Conservation (phyloP, 805 yeast genomes). For the Blastobotrys peoriensis region DNA sequence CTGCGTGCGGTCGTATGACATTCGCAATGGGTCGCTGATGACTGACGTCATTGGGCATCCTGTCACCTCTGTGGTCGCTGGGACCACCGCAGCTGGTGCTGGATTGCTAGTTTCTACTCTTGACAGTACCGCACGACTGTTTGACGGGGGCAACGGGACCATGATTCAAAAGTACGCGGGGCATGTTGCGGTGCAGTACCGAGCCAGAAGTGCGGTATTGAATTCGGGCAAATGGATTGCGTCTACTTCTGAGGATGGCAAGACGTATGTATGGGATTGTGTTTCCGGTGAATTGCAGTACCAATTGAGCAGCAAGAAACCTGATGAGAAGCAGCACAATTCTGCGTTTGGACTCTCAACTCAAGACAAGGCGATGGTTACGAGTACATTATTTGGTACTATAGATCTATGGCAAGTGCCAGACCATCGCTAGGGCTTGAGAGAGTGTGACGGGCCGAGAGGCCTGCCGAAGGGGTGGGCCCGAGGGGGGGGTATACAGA, state of each 20-base stretch:
- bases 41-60: slow-evolving; percentile 25
- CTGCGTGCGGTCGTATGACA: slow-evolving; percentile 26
- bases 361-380: background rate
- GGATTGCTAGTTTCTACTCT: slow-evolving; percentile 22
- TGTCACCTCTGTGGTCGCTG: slow-evolving; percentile 24
- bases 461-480: too few species aligned
- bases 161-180: slow-evolving; percentile 24
- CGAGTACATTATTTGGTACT: slow-evolving; percentile 12
- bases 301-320: slow-evolving; percentile 1
- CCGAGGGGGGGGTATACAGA: too few species aligned
- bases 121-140: slow-evolving; percentile 23
- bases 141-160: slow-evolving; percentile 23
- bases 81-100: slow-evolving; percentile 10
- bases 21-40: slow-evolving; percentile 25
- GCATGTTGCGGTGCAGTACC: slow-evolving; percentile 21
- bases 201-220: slow-evolving; percentile 22
- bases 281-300: slow-evolving; percentile 15
- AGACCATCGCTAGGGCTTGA: too few species aligned
- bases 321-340: background rate
- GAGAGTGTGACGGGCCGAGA: too few species aligned
- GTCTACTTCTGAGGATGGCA: slow-evolving; percentile 28
- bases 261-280: slow-evolving; percentile 25
- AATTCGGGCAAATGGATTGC: slow-evolving; percentile 20
- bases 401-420: slow-evolving; percentile 16
- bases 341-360: background rate